A percentile compares a stretch with the other conserved stretches of the same genome.
Conservation (phyloP, 345 rosid genomes). For the Heritiera fomes region DNA sequence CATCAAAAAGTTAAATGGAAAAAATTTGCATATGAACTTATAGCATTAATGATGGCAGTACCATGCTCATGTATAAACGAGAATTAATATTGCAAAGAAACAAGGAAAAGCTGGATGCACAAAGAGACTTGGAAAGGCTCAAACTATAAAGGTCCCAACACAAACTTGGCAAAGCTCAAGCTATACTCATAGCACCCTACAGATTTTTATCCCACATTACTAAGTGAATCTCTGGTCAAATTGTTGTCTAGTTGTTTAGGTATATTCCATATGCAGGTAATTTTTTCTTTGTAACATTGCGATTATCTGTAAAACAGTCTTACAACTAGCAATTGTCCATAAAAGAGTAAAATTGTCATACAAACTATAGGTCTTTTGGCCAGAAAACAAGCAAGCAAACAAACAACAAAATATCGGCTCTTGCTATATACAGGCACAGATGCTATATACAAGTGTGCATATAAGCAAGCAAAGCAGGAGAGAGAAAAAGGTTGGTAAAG, state of each 20-base stretch:
- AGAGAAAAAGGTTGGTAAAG: background rate
- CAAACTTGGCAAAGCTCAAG: background rate
- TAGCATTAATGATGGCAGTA: background rate
- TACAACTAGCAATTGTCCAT: conserved; percentile 1
- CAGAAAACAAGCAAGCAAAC: background rate
- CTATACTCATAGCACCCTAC: background rate
- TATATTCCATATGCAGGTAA: background rate
- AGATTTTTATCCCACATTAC: background rate
- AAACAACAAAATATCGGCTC: background rate
- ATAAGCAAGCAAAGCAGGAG: background rate
- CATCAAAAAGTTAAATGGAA: background rate
- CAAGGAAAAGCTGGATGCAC: background rate
- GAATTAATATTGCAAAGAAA: background rate
- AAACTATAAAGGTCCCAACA: background rate
- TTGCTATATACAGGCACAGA: background rate
- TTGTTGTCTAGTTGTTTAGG: background rate
- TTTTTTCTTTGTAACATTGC: background rate
- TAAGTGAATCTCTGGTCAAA: background rate
- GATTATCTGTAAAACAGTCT: background rate
- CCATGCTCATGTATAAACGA: background rate
- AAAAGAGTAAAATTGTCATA: background rate
- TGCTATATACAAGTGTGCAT: background rate
- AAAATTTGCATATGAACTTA: background rate
- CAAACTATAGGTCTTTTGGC: background rate
- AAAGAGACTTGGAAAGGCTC: background rate